These are phyloP conservation scores for Puccinia hordei DNA, from an alignment of 1,284 basidiomycete species.

Conservation along the genomic window DNA sequence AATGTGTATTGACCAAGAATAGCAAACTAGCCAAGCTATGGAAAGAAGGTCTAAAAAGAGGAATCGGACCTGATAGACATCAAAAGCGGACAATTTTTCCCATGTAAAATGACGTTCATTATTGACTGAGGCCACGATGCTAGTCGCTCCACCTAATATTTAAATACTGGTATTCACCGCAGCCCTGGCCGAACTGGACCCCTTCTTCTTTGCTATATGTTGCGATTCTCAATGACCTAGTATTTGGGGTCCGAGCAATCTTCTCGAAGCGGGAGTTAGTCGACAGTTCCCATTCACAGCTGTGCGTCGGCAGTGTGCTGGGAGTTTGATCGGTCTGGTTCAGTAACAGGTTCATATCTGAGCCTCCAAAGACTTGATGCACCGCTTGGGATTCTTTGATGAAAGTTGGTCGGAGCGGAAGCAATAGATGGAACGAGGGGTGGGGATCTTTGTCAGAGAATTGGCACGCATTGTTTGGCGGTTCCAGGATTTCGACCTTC, in stretches of 20 bases:
- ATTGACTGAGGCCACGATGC: not conserved
- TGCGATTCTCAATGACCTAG: not conserved
- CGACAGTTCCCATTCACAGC: conserved; percentile 25
- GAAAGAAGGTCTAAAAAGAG: not conserved
- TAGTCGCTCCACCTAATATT: conserved; percentile 20
- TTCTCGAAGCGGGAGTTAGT: not conserved
- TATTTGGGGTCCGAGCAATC: not conserved
- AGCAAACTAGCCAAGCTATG: too few species aligned
- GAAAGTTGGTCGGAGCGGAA: conserved; percentile 40
- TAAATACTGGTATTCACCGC: conserved; percentile 36
- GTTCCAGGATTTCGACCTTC: not conserved
- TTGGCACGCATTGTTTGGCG: not conserved
- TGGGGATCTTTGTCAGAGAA: not conserved
- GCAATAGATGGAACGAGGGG: conserved; percentile 33
- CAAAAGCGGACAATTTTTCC: not conserved
- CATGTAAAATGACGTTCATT: not conserved
- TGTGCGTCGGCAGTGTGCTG: conserved; percentile 1
- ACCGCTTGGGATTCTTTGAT: conserved; percentile 24
- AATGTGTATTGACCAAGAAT: too few species aligned
- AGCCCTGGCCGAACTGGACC: conserved; percentile 27
- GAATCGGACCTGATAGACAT: not conserved
- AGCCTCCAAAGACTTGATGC: conserved; percentile 28
- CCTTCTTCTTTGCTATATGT: conserved; percentile 30
- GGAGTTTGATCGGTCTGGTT: conserved; percentile 15
- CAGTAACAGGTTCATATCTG: conserved; percentile 25